These are phyloP conservation scores for Pseudogymnoascus sp. DNA, from an alignment of 2,329 filamentous ascomycete species.

Conservation along the genomic window DNA sequence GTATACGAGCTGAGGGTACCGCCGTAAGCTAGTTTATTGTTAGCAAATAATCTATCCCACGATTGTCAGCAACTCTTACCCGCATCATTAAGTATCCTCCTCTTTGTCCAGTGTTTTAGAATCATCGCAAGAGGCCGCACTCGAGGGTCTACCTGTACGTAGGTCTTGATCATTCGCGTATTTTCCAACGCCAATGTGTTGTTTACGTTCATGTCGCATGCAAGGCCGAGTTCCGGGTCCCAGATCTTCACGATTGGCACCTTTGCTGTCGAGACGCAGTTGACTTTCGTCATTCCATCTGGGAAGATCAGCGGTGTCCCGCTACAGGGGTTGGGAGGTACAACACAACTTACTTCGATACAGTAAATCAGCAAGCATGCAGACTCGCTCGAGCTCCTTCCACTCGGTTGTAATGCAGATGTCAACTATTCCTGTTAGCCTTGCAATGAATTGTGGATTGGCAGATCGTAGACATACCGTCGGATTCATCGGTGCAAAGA, in stretches of 20 bases:
- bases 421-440: conserved; percentile 55
- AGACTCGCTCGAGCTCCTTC: conserved; percentile 82
- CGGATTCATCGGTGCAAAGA: conserved; percentile 89
- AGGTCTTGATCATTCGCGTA: conserved; percentile 94
- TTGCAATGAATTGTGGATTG: neutral
- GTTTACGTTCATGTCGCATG: conserved; percentile 98
- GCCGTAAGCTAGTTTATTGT: conserved; percentile 58
- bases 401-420: conserved; percentile 93
- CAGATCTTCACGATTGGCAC: conserved; percentile 98
- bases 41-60: neutral
- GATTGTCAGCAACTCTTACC: conserved; percentile 46
- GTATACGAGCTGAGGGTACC: conserved; percentile 96
- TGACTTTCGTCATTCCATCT: conserved; percentile 96
- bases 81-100: conserved; percentile 88
- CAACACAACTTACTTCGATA: conserved; percentile 64
- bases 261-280: conserved; percentile 90
- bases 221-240: conserved; percentile 83
- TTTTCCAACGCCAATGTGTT: conserved; percentile 93
- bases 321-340: neutral
- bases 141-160: conserved; percentile 85
- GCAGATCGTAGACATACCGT: conserved; percentile 54
- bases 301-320: conserved; percentile 27
- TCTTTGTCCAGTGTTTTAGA: conserved; percentile 94
- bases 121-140: conserved; percentile 92
- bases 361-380: conserved; percentile 78